These are phyloP conservation scores for Camillea tinctor DNA, from an alignment of 2,329 filamentous ascomycete species.

Conservation along the genomic window DNA sequence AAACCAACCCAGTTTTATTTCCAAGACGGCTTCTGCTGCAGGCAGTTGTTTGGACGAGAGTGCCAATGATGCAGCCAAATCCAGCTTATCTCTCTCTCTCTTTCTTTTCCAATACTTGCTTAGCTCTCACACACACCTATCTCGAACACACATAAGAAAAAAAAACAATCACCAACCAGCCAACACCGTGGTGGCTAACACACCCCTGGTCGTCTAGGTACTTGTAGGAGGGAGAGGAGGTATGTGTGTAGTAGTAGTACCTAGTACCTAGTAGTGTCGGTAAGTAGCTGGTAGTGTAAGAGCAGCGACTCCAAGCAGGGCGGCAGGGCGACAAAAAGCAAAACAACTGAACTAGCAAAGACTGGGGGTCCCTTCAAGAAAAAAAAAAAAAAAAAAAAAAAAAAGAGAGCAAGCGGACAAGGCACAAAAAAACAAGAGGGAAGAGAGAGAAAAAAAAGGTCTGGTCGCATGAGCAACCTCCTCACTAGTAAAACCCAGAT, in stretches of 20 bases:
- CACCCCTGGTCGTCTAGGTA: neutral
- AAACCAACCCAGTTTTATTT: neutral
- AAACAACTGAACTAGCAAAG: too few species aligned
- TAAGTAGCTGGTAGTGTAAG: neutral
- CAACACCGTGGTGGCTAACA: neutral
- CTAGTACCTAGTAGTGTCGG: too few species aligned
- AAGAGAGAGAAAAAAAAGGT: too few species aligned
- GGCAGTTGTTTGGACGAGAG: neutral
- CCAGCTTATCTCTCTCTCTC: neutral
- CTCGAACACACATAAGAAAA: too few species aligned
- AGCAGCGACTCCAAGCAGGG: neutral
- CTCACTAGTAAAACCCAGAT: constrained; percentile 5
- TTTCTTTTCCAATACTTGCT: neutral
- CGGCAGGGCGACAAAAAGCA: too few species aligned
- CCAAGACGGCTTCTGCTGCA: neutral
- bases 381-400: too few species aligned
- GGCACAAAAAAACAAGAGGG: neutral
- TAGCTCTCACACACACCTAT: neutral
- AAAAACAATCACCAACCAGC: neutral
- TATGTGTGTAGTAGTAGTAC: too few species aligned
- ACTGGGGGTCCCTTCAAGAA: too few species aligned
- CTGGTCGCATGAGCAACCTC: neutral
- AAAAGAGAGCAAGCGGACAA: neutral
- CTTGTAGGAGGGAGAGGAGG: neutral
- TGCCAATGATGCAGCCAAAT: neutral